Evolutionary conservation across 495 filamentous ascomycete genomes (phyloP), one percentile per base, ranked within the genome.

Genomic region (Trichocladium antarcticum): DNA sequence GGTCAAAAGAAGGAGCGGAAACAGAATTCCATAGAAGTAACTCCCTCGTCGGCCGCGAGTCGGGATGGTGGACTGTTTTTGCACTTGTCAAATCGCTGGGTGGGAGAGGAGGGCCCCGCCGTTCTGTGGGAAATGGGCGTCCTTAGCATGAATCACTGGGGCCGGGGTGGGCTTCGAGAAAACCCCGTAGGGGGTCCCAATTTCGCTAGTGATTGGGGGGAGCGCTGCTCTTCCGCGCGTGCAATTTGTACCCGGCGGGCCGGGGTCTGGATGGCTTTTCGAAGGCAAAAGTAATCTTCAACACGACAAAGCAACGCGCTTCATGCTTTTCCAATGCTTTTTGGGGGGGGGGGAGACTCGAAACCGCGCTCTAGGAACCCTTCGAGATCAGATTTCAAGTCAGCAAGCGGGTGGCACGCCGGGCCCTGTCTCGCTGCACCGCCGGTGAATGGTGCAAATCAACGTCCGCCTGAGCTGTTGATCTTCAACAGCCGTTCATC

Each of bases 151-250:
- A 64, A 67, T 58, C 51, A 49, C 53, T 56, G 58, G 52, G 49
- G 51, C 59, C 47, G 52, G 58, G 62, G 63, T 48, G 49, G 55
- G 40, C 54, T 58, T 61, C 52, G 54, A 60, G 52, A 61, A 56
- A 55, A 61, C 53, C 4, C 53, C 55, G 60, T 57, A 61, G 61
- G 63, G 56, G 55, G 57, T 45, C 56, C 58, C 65, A 68, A 68
- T 68, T 50, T 68, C 65, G 65, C 65, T 68, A 68, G 63, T 50
- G 63, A 55, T 58, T 60, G 53, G 58, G 55, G 48, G 56, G 44
- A 54, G 37, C 49, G 54, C 39, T 58, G 57, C 49, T 58, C 54
- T 56, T 49, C 47, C 21, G 44, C 36, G 57, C 54, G 42, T 31
- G 50, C 56, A 66, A 64, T 63, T 68, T 66, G 57, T 40, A 51